Evolutionary conservation across 345 rosid species (phyloP).

Genomic region (Pistacia atlantica): DNA sequence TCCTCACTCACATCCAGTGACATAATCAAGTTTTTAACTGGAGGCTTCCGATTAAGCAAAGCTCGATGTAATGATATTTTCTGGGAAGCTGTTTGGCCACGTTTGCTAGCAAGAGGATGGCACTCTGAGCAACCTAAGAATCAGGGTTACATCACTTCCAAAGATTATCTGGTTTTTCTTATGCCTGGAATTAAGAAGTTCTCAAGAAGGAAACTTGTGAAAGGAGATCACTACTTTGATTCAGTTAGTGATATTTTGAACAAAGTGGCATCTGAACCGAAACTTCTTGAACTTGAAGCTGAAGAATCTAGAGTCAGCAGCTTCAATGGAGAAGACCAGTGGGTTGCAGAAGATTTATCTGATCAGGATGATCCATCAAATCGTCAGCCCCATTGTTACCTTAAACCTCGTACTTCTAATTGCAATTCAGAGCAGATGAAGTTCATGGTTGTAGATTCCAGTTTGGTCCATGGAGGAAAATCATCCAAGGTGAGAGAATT

Average conservation of each 20-base stretch:
- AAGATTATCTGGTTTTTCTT: conserved; percentile 59
- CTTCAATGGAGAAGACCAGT: conserved; percentile 32
- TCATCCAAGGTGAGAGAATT: conserved; percentile 48
- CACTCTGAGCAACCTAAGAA: conserved; percentile 68
- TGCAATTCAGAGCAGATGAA: conserved; percentile 37
- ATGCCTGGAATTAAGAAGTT: conserved; percentile 68
- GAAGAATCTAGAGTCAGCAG: conserved; percentile 37
- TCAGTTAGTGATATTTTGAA: conserved; percentile 67
- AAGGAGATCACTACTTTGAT: conserved; percentile 73
- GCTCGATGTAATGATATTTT: conserved; percentile 71
- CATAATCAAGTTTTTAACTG: conserved; percentile 56
- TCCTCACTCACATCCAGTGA: conserved; percentile 55
- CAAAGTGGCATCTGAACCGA: conserved; percentile 69
- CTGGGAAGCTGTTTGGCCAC: conserved; percentile 92
- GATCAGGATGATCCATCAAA: conserved; percentile 48
- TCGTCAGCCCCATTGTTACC: conserved; percentile 44
- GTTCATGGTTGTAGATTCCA: conserved; percentile 66
- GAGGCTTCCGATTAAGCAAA: conserved; percentile 66
- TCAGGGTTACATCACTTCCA: conserved; percentile 41
- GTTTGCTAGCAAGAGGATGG: conserved; percentile 80
- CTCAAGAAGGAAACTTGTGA: conserved; percentile 65
- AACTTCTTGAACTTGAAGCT: conserved; percentile 59
- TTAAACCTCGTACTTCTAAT: conserved; percentile 58
- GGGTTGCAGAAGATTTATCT: conserved; percentile 33
- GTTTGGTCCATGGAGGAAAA: conserved; percentile 47